Base-by-base conservation (phyloP, 768 basidiomycete genomes). In the Mycena chlorophos region DNA sequence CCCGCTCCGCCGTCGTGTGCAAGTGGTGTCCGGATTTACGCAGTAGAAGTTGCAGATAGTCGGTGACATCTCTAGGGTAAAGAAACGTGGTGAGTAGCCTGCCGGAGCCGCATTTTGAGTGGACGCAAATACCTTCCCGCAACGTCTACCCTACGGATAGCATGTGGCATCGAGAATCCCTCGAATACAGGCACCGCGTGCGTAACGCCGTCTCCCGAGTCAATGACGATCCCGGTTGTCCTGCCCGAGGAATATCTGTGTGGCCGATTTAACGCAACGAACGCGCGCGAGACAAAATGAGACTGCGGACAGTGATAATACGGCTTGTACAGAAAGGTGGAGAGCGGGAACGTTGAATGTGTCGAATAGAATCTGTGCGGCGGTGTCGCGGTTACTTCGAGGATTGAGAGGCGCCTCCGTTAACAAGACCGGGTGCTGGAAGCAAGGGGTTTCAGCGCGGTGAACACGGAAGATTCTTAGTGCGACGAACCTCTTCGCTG, bases 341-440 rank as follows among this genome's bases (percentile, higher is more conserved):
- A 99, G 75, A 4, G 97, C 97, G 27, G 97, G 97, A 27, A 98
- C 97, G 69, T 99, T 99, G 84, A 98, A 99, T 13, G 97, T 98
- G 69, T 99, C 97, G 71, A 98, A 99, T 75, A 99, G 96, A 73
- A 98, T 97, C 74, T 98, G 95, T 8, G 97, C 96, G 14, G 95
- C 94, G 39, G 94, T 83, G 71, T 98, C 97, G 59, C 97, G 86
- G 74, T 99, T 98, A 68, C 86, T 88, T 66, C 95, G 85, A 57
- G 97, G 97, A 72, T 99, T 99, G 60, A 99, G 77, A 5, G 97
- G 96, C 26, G 97, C 96, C 75, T 99, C 97, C 10, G 97, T 99
- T 52, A 99, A 77, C 55, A 99, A 78, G 26, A 98, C 97, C 30
- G 97, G 97, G 73, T 99, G 97, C 96, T 99, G 60, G 28, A 26